Conservation (phyloP, 345 rosid species). For the Raphanus raphanistrum region DNA sequence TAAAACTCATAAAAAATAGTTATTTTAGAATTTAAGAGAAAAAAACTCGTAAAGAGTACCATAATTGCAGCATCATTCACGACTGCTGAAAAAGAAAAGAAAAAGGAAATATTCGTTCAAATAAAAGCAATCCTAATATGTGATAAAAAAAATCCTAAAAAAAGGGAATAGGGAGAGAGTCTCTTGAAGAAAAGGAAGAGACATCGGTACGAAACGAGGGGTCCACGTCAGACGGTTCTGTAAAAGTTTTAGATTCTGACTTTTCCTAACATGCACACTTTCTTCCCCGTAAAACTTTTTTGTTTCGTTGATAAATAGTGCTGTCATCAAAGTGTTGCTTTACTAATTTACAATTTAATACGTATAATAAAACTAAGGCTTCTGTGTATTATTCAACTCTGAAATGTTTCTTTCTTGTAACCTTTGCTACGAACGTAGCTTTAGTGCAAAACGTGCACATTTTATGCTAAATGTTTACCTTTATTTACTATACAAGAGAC, state of each 20-base stretch:
- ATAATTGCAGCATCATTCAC: conserved; percentile 10
- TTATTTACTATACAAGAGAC: neutral
- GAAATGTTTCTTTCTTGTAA: neutral
- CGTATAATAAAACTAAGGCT: neutral
- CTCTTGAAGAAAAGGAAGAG: conserved; percentile 41
- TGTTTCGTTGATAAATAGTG: neutral
- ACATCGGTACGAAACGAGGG: conserved; percentile 36
- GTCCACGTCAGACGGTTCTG: conserved; percentile 42
- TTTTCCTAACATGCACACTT: conserved; percentile 30
- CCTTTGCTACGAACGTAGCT: neutral
- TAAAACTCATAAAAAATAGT: neutral
- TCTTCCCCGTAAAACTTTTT: neutral
- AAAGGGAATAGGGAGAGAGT: neutral
- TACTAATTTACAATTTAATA: neutral
- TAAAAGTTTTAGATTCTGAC: conserved; percentile 35
- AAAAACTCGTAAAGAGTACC: neutral
- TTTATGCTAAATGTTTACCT: neutral
- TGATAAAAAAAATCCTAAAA: neutral
- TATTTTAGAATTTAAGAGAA: neutral
- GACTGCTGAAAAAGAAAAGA: conserved; percentile 11
- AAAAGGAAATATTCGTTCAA: conserved; percentile 3
- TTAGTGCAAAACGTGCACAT: conserved; percentile 3
- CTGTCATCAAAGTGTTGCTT: neutral
- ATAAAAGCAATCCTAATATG: neutral
- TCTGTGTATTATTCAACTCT: conserved; percentile 2